phyloP scores from a whole-genome alignment of 192 early-diverging fungal genomes.

The Mortierella alpina region DNA sequence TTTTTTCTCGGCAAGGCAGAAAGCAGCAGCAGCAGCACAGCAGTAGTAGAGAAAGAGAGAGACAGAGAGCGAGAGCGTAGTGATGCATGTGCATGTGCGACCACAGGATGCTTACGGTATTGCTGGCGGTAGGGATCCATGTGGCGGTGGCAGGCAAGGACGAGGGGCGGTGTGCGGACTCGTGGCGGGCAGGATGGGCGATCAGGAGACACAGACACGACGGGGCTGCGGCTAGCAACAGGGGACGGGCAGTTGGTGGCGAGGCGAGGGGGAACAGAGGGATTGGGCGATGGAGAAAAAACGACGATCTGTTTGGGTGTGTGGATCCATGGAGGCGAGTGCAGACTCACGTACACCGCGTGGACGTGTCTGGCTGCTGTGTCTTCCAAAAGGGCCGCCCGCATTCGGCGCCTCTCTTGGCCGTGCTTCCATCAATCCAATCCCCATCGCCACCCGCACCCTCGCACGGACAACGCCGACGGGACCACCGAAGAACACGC shows the following conservation, averaged over 20 bases:
- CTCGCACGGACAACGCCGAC: background rate
- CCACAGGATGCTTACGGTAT: slow-evolving; percentile 24
- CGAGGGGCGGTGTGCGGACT: background rate
- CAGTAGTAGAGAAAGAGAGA: too few relatives aligned
- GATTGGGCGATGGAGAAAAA: background rate
- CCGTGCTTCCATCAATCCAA: slow-evolving; percentile 4
- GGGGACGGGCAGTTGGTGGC: background rate
- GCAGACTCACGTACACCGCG: background rate
- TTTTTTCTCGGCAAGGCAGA: too few relatives aligned
- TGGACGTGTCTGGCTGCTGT: background rate
- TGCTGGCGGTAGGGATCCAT: slow-evolving; percentile 52
- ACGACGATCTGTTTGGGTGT: background rate
- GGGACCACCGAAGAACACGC: background rate
- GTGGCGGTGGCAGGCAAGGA: too few relatives aligned
- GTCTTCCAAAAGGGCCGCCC: too few relatives aligned
- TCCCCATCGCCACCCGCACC: background rate
- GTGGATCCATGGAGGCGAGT: too few relatives aligned
- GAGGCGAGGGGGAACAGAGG: background rate
- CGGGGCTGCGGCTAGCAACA: background rate
- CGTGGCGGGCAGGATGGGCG: background rate
- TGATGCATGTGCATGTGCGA: background rate
- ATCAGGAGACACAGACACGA: background rate
- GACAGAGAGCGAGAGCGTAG: too few relatives aligned
- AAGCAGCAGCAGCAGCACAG: too few relatives aligned
- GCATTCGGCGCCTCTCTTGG: background rate